Percentiles rank a stretch among this genome's conserved stretches.
phyloP scores from a whole-genome alignment of 768 basidiomycete species.

The Leccinum pellstonianum region DNA sequence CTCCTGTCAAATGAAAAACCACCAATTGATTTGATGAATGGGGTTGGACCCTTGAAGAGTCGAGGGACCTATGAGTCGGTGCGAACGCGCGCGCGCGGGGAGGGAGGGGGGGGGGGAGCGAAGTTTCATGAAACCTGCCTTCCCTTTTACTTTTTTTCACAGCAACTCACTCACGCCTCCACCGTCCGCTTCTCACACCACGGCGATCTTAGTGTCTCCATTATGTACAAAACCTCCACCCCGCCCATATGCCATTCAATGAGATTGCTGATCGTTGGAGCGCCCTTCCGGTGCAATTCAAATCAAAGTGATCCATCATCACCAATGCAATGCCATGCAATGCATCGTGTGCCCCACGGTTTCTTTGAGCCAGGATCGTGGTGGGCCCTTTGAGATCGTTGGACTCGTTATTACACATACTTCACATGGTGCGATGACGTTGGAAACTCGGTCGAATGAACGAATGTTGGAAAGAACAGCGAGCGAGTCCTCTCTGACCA shows the following conservation, averaged over 20 bases:
- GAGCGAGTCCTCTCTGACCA: background rate
- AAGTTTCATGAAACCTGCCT: conserved; percentile 7
- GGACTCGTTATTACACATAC: background rate
- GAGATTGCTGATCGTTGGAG: background rate
- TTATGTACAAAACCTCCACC: conserved; percentile 15
- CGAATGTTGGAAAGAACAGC: background rate
- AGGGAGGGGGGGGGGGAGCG: background rate
- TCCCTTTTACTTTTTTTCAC: background rate
- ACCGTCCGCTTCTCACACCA: conserved; percentile 26
- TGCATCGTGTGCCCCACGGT: background rate
- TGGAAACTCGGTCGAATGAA: background rate
- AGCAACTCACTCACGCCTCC: conserved; percentile 10
- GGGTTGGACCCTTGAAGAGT: background rate
- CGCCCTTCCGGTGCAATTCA: background rate
- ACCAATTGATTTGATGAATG: background rate
- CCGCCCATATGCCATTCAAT: background rate
- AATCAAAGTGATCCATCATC: background rate
- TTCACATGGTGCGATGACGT: background rate
- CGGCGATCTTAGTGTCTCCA: conserved; percentile 19
- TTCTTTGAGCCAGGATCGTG: background rate
- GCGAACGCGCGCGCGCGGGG: background rate
- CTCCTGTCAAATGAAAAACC: conserved; percentile 12
- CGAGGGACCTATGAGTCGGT: background rate
- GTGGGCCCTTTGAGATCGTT: background rate
- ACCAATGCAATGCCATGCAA: background rate